Conservation (phyloP, 257 asterid genomes). For the Phtheirospermum japonicum region DNA sequence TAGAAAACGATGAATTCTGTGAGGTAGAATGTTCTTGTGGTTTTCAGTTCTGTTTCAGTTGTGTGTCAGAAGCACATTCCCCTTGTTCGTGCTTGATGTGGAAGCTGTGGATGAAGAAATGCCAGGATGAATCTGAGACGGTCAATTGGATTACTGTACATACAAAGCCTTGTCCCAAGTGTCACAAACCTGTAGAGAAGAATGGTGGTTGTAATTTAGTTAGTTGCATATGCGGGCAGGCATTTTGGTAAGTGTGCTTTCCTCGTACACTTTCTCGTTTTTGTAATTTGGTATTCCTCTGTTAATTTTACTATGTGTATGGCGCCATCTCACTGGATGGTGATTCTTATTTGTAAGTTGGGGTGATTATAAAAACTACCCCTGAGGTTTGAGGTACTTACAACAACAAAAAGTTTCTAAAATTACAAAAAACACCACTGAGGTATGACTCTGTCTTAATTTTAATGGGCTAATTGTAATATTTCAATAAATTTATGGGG, state of each 20-base stretch:
- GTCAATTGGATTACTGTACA: constrained; percentile 90
- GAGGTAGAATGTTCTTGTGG: constrained; percentile 98
- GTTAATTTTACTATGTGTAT: not conserved
- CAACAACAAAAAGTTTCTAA: not conserved
- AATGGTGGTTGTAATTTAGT: constrained; percentile 96
- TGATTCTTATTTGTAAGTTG: not conserved
- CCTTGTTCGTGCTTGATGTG: constrained; percentile 98
- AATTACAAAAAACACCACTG: not conserved
- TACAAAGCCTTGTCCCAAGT: constrained; percentile 94
- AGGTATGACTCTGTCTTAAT: not conserved
- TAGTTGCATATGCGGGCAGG: constrained; percentile 92
- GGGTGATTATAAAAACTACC: not conserved
- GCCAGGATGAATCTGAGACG: constrained; percentile 94
- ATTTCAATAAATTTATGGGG: too few species aligned
- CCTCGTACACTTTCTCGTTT: not conserved
- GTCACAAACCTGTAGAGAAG: constrained; percentile 96
- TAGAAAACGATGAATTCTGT: constrained; percentile 74
- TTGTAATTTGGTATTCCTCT: not conserved
- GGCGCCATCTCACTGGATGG: too few species aligned
- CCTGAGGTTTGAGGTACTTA: not conserved
- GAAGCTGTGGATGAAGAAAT: constrained; percentile 93
- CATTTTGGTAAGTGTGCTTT: constrained; percentile 69
- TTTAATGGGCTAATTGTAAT: not conserved
- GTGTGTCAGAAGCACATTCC: constrained; percentile 89
- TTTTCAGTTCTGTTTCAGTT: constrained; percentile 87